These are phyloP conservation scores for Salix udensis DNA, from an alignment of 345 rosid genomes.

Conservation along the genomic window DNA sequence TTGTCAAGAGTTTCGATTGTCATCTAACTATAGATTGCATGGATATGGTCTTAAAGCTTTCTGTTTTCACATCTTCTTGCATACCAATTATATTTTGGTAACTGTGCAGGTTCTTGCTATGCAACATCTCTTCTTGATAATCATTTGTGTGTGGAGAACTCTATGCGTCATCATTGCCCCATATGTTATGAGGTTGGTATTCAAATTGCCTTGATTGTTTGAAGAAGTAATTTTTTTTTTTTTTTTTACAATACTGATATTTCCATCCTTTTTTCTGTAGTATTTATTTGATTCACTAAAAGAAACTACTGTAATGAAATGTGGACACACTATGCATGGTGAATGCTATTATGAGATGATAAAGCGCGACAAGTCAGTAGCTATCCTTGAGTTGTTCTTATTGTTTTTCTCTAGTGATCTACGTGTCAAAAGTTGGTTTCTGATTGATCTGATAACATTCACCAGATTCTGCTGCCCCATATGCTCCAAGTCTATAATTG, in stretches of 20 bases:
- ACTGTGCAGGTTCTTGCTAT: constrained; percentile 75
- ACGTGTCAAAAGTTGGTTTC: constrained; percentile 2
- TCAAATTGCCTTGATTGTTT: background rate
- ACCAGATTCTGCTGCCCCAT: constrained; percentile 84
- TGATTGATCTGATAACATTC: background rate
- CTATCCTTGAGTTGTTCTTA: background rate
- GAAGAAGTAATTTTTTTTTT: background rate
- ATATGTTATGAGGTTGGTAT: constrained; percentile 82
- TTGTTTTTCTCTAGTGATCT: background rate
- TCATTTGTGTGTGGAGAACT: constrained; percentile 88
- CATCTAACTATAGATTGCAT: background rate
- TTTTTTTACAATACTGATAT: constrained; percentile 1
- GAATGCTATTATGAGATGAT: constrained; percentile 88
- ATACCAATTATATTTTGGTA: background rate
- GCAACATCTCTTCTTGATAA: constrained; percentile 51
- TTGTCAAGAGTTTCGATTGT: background rate
- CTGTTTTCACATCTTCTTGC: background rate
- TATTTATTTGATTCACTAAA: constrained; percentile 90
- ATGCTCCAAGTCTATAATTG: constrained; percentile 82
- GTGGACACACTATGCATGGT: constrained; percentile 94
- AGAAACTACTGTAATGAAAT: constrained; percentile 87
- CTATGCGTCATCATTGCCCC: constrained; percentile 97
- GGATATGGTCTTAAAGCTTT: background rate
- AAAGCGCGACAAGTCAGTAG: constrained; percentile 68
- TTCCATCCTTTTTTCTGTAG: constrained; percentile 33